Evolutionary conservation across 2,329 filamentous ascomycete species (phyloP).

Genomic region (Pestalotiopsis fici): DNA sequence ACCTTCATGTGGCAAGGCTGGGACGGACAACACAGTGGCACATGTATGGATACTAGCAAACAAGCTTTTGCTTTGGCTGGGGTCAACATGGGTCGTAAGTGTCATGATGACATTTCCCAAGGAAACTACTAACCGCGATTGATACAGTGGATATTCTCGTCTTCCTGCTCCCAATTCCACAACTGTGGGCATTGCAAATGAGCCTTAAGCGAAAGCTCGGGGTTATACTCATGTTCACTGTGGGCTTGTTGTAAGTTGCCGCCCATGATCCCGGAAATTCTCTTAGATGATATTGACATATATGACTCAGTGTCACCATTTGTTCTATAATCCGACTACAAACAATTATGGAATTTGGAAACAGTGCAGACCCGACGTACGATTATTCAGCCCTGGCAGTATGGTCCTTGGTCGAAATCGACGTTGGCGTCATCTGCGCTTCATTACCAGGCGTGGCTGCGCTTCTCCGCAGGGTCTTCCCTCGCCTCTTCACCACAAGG

Average conservation of each 20-base stretch:
- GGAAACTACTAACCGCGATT: neutral
- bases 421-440: slow-evolving; percentile 7
- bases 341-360: slow-evolving; percentile 9
- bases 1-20: slow-evolving; percentile 41
- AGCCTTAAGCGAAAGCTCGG: slow-evolving; percentile 48
- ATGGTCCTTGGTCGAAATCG: slow-evolving; percentile 14
- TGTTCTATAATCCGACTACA: slow-evolving; percentile 12
- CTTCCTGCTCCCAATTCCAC: slow-evolving; percentile 41
- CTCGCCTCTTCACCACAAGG: neutral
- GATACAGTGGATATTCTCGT: slow-evolving; percentile 35
- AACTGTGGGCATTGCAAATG: slow-evolving; percentile 39
- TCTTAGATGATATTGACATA: neutral
- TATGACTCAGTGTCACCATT: slow-evolving; percentile 10
- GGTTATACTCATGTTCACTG: slow-evolving; percentile 40
- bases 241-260: slow-evolving; percentile 37
- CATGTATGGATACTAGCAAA: slow-evolving; percentile 39
- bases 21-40: slow-evolving; percentile 38
- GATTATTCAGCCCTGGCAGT: slow-evolving; percentile 9
- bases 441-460: neutral
- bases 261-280: slow-evolving; percentile 33
- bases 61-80: slow-evolving; percentile 43
- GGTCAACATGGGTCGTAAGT: slow-evolving; percentile 37
- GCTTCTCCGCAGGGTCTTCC: neutral
- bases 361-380: slow-evolving; percentile 9
- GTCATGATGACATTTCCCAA: neutral